These are phyloP conservation scores for Xylariaceae sp. DNA, from an alignment of 2,329 filamentous ascomycete species.

Conservation along the genomic window DNA sequence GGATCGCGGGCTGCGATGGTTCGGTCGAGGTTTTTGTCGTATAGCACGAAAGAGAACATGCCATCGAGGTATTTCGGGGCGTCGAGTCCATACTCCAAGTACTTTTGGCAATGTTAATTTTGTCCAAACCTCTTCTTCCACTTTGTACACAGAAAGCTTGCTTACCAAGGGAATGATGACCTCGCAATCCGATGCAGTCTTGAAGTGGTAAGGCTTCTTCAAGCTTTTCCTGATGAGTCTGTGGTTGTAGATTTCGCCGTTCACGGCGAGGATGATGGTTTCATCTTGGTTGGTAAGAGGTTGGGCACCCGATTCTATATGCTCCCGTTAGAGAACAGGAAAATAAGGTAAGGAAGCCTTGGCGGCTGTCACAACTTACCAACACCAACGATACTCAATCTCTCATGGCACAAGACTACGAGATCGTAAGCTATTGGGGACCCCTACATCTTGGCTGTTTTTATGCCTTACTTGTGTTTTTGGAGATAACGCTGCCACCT, in stretches of 20 bases:
- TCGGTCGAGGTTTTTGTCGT: slow-evolving; percentile 91
- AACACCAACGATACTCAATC: slow-evolving; percentile 94
- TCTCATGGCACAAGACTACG: slow-evolving; percentile 90
- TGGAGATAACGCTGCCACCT: slow-evolving; percentile 85
- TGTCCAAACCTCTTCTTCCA: not conserved
- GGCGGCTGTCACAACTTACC: slow-evolving; percentile 52
- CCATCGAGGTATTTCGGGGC: slow-evolving; percentile 92
- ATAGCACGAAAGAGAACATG: slow-evolving; percentile 99
- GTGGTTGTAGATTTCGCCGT: slow-evolving; percentile 99
- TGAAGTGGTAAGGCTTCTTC: slow-evolving; percentile 86
- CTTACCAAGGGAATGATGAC: slow-evolving; percentile 94
- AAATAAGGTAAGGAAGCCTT: too few relatives aligned
- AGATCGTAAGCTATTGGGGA: slow-evolving; percentile 26
- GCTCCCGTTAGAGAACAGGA: not conserved
- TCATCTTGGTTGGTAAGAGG: slow-evolving; percentile 90
- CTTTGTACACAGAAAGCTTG: slow-evolving; percentile 11
- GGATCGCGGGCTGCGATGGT: slow-evolving; percentile 92
- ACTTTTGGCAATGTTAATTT: slow-evolving; percentile 48
- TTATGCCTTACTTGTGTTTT: slow-evolving; percentile 77
- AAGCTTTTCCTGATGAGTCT: slow-evolving; percentile 85
- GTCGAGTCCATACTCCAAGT: slow-evolving; percentile 86
- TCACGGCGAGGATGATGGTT: slow-evolving; percentile 87
- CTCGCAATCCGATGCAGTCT: slow-evolving; percentile 97
- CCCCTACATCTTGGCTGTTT: not conserved
- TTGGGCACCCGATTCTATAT: slow-evolving; percentile 84